Conservation (phyloP, 148 eudicot genomes). For the Silene conica region DNA sequence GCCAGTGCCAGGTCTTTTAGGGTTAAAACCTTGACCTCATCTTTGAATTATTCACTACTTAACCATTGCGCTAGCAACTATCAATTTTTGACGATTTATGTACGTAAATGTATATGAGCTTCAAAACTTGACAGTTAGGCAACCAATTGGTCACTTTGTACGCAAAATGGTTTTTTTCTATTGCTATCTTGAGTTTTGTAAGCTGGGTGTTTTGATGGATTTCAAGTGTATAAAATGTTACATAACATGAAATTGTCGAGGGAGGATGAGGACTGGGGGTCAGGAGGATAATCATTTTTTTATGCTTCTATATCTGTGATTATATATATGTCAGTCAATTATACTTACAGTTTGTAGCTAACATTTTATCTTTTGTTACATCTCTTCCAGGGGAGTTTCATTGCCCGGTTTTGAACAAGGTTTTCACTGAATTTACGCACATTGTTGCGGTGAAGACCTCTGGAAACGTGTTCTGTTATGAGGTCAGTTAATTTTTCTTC, state of each 20-base stretch:
- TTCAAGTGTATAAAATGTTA: too few relatives aligned
- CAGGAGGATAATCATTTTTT: neutral
- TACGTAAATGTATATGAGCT: too few relatives aligned
- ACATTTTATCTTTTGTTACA: neutral
- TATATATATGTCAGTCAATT: neutral
- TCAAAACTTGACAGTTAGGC: too few relatives aligned
- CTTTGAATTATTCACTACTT: too few relatives aligned
- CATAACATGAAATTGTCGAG: neutral
- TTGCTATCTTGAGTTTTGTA: too few relatives aligned
- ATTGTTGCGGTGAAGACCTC: conserved; percentile 95
- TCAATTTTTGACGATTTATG: too few relatives aligned
- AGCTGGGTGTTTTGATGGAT: too few relatives aligned
- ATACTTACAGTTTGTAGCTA: neutral
- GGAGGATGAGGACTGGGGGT: neutral
- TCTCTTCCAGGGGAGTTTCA: conserved; percentile 66
- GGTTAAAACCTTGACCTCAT: too few relatives aligned
- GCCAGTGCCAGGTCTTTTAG: too few relatives aligned
- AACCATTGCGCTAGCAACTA: too few relatives aligned
- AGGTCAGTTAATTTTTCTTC: conserved; percentile 55
- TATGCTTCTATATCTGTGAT: neutral
- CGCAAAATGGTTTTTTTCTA: too few relatives aligned
- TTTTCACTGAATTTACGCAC: conserved; percentile 93
- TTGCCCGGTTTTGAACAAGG: conserved; percentile 95
- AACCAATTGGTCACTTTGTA: too few relatives aligned
- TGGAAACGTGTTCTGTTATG: conserved; percentile 94